Base-by-base conservation (phyloP, 371 early-diverging fungal genomes). In the Rhizomucor pusillus region DNA sequence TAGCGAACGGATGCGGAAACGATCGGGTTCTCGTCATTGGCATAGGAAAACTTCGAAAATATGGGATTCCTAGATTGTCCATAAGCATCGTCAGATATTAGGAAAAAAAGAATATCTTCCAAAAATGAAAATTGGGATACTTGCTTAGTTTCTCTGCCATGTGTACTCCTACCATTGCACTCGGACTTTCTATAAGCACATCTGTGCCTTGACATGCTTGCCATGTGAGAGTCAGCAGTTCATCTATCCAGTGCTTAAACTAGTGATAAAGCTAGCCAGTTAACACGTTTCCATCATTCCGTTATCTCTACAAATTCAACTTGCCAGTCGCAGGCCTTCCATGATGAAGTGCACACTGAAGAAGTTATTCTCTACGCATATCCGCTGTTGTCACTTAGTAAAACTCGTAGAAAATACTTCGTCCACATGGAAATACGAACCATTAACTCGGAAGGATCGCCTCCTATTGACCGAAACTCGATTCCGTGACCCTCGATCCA, bases 1-100 rank as follows among this genome's bases (percentile, higher is more conserved):
- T 87, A 1, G 89, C 89, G 59, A 91, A 89, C 1, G 93, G 91
- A 57, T 92, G 93, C 16, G 92, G 90, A 60, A 87, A 92, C 1
- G 78, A 75, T 4, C 85, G 65, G 7, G 91, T 92, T n/a, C 88
- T 69, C 33, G 90, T 89, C 93, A 91, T 90, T 5, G 90, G 90
- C 87, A 90, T 88, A 5, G 90, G 81, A 59, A 92, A 88, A 6
- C 89, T 80, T 29, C 85, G 57, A 60, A 88, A 90, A 52, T 84
- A 89, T 1, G 91, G 89, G 7, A 92, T 80, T 5, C 60, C 72
- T 71, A 41, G 4, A 41, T 16, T n/a, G n/a, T n/a, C n/a, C n/a
- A n/a, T n/a, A n/a, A n/a, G n/a, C n/a, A n/a, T n/a, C n/a, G n/a
- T n/a, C n/a, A n/a, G n/a, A 14, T 34, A 11, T 33, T 13, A 3